Evolutionary conservation across 2,329 filamentous ascomycete genomes (phyloP), one percentile per base, ranked within the genome.

Genomic region (Aspergillus ibericus): DNA sequence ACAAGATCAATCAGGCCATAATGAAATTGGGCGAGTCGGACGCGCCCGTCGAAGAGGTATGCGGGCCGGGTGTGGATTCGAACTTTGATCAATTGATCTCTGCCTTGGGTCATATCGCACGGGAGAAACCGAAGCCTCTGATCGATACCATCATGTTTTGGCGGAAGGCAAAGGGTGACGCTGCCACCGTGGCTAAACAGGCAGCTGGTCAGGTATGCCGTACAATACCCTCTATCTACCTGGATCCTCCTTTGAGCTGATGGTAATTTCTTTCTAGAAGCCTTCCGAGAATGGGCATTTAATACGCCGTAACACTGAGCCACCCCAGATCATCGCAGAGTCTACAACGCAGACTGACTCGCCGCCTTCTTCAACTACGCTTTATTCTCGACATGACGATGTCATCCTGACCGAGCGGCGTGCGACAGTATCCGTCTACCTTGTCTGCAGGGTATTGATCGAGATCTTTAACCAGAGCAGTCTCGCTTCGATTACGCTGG

Each of bases 101-200:
- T 27, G 95, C 96, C 15, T 82, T 99, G 38, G 95, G 95, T 3
- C 93, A 98, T 72, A 96, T 99, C 70, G 92, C 93, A 54, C 90
- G 92, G 59, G 90, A 93, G 65, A 96, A 96, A 71, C 96, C 96
- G 5, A 98, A 96, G 72, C 91, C 92, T 5, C 78, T 99, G 53
- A 97, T 99, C 69, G 95, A 99, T 75, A 93, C 91, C 18, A 92
- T 99, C 74, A 99, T 99, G 91, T 84, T 96, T 32, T 99, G 95
- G 95, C 88, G 95, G 56, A 98, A 97, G 76, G 91, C 87, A 64
- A 98, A 98, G 79, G 96, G 92, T 64, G 93, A 98, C 75, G 87
- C 89, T 20, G 92, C 93, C 27, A 88, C 86, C 66, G 85, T 88
- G 63, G 88, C 89, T 27, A 79, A 80, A 53, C 78, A 80, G 49